Evolutionary conservation across 1,139 yeast genomes (phyloP), one percentile per base, ranked within the genome.

Genomic region (Meyerozyma sp.): DNA sequence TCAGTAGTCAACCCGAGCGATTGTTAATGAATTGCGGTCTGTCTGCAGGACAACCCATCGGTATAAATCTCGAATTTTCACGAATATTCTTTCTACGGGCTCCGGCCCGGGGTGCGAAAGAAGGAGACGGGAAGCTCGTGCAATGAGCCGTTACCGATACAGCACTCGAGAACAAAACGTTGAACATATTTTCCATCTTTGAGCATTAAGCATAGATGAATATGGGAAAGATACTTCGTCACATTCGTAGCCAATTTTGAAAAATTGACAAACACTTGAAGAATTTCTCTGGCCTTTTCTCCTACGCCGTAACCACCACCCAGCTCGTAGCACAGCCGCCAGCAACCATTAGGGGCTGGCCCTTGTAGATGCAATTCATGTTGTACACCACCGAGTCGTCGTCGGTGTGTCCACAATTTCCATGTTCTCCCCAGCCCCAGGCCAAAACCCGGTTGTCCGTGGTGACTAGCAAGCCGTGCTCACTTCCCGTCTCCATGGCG

Each of bases 381-480:
- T 63, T 58, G 46, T 62, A 61, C 46, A 71, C 77, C 0, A 71
- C 65, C 3, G 69, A 75, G 5, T 58, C 57, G 5, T 55, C 61
- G 1, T 49, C 54, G 28, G 34, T 49, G 3, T 40, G 36, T 0
- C 98, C 98, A 63, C 98, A 91, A 58, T 93, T 93, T 0, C 98
- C 98, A 59, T 93, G 98, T 58, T 93, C 98, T 23, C 97, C 97
- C 98, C 98, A 93, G 0, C 98, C 98, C 98, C 98, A 93, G 3
- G 91, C 77, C 44, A 58, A 68, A 0, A 87, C 81, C 5, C 51
- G 47, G 39, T 66, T 59, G 1, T 56, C 48, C 0, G 51, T 42
- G 0, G 57, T 41, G 1, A 72, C 50, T 2, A 79, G 59, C 20
- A 88, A 56, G 0, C 94, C 95, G 60, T 93, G 98, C 57, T 93